Percentiles rank a stretch among this genome's conserved stretches.
These are phyloP conservation scores for Penicillium nucicola DNA, from an alignment of 495 filamentous ascomycete species.

Conservation along the genomic window DNA sequence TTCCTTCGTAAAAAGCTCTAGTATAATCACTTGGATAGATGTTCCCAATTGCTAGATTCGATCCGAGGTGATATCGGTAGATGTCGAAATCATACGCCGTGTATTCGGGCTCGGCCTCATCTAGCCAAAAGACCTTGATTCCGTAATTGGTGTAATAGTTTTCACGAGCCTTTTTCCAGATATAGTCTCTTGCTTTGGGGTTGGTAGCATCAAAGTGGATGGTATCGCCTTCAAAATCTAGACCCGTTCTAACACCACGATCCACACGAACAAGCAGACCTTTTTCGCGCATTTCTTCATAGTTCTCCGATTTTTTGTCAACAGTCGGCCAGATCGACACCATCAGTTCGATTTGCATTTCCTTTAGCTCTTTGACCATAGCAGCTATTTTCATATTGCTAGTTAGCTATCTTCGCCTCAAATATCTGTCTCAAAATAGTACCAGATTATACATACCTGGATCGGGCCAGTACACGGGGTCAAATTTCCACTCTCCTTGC, in stretches of 20 bases:
- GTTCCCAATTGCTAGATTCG: slow-evolving; percentile 52
- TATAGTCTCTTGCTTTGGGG: slow-evolving; percentile 43
- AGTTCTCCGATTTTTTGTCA: slow-evolving; percentile 50
- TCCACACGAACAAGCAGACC: slow-evolving; percentile 46
- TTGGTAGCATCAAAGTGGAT: slow-evolving; percentile 57
- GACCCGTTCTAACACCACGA: too few relatives aligned
- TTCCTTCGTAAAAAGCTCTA: slow-evolving; percentile 55
- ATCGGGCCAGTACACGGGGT: slow-evolving; percentile 56
- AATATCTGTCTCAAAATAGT: too few relatives aligned
- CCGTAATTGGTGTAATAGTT: slow-evolving; percentile 53
- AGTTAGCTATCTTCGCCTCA: neutral
- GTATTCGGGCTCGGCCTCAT: slow-evolving; percentile 61
- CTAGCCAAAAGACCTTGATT: slow-evolving; percentile 58
- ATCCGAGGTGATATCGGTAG: slow-evolving; percentile 53
- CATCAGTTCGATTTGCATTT: slow-evolving; percentile 53
- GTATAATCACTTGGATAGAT: slow-evolving; percentile 54
- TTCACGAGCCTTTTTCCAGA: slow-evolving; percentile 50
- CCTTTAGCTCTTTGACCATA: slow-evolving; percentile 53
- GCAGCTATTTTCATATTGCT: slow-evolving; percentile 27
- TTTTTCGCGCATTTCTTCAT: slow-evolving; percentile 50
- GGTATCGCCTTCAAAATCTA: slow-evolving; percentile 39
- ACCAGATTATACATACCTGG: slow-evolving; percentile 29
- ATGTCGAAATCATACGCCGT: slow-evolving; percentile 57
- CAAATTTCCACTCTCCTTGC: slow-evolving; percentile 60
- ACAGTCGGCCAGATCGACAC: slow-evolving; percentile 61